These are phyloP conservation scores for Hygrophoropsis aurantiaca DNA, from an alignment of 768 basidiomycete species.

Conservation along the genomic window DNA sequence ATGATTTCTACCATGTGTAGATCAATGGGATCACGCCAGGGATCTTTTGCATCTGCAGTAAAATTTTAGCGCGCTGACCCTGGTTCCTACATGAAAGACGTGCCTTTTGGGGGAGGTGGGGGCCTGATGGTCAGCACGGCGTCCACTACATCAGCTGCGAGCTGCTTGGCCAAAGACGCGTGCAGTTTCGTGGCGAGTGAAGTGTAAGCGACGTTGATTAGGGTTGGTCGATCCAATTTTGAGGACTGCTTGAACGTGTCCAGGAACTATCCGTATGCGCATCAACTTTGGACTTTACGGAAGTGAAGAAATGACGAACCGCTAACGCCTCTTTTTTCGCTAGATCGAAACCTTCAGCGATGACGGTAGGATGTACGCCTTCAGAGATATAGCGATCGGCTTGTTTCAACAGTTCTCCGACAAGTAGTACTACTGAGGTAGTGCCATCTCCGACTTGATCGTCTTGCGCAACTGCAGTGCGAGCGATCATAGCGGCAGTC, in stretches of 20 bases:
- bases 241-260: slow-evolving; percentile 82
- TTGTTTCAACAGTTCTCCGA: slow-evolving; percentile 95
- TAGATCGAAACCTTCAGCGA: slow-evolving; percentile 93
- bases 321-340: slow-evolving; percentile 93
- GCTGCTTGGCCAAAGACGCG: slow-evolving; percentile 74
- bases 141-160: slow-evolving; percentile 92
- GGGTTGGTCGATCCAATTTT: slow-evolving; percentile 82
- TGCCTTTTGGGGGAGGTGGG: slow-evolving; percentile 60
- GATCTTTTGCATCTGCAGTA: slow-evolving; percentile 55
- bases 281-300: slow-evolving; percentile 15
- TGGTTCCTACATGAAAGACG: slow-evolving; percentile 19
- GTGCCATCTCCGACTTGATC: slow-evolving; percentile 99
- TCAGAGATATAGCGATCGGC: slow-evolving; percentile 97
- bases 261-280: slow-evolving; percentile 65
- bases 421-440: slow-evolving; percentile 93
- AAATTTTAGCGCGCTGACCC: slow-evolving; percentile 28
- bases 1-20: slow-evolving; percentile 99
- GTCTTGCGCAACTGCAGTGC: slow-evolving; percentile 97
- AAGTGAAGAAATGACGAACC: slow-evolving; percentile 47
- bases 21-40: slow-evolving; percentile 89
- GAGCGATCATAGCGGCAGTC: slow-evolving; percentile 98
- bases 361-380: slow-evolving; percentile 96
- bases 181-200: slow-evolving; percentile 94
- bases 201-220: slow-evolving; percentile 94
- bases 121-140: slow-evolving; percentile 88